Base-by-base conservation (phyloP, 1,139 yeast genomes). In the Geotrichum carabidarum region DNA sequence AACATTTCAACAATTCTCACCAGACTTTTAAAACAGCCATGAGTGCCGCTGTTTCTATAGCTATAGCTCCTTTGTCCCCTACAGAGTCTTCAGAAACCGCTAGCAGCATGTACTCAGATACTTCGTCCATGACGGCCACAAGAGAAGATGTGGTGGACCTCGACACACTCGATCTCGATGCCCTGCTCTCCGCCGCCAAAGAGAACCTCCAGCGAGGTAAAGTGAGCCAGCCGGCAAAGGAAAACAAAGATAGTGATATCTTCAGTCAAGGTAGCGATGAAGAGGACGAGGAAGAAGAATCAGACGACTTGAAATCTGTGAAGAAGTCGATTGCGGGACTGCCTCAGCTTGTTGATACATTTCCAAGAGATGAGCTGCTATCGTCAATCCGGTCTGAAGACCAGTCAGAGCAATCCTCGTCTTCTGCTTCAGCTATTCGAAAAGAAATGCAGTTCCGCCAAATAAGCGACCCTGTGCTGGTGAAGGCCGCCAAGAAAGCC, bases 401-500 rank as follows among this genome's bases (percentile, higher is more conserved):
- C 30, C 38, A 34, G 12, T 43, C 32, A 6, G 43, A 51, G 8
- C 34, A 31, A 37, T 27, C 37, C 17, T n/a, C n/a, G 5, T 43
- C 57, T 47, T 37, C 38, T 46, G 41, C 18, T 40, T 40, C 41
- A 35, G 50, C 48, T 11, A 46, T 45, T 45, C 46, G 53, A 14
- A 58, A 56, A 15, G 62, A 65, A 9, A 49, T 58, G 31, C 56
- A 57, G 8, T 62, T 69, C 49, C 62, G 74, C 55, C 65, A 55
- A 44, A 73, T 82, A 9, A 73, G 78, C 55, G 87, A 83, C 62
- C 84, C 85, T 2, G 77, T 82, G 51, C 48, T 64, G 58, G 60
- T 63, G 54, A 59, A 63, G 58, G 59, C 62, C 15, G 63, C 59
- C 43, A 55, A 59, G 56, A 54, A 59, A 48, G 54, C 59, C 37